These are phyloP conservation scores for Cadophora luteo-olivacea DNA, from an alignment of 2,329 filamentous ascomycete genomes.

Conservation along the genomic window DNA sequence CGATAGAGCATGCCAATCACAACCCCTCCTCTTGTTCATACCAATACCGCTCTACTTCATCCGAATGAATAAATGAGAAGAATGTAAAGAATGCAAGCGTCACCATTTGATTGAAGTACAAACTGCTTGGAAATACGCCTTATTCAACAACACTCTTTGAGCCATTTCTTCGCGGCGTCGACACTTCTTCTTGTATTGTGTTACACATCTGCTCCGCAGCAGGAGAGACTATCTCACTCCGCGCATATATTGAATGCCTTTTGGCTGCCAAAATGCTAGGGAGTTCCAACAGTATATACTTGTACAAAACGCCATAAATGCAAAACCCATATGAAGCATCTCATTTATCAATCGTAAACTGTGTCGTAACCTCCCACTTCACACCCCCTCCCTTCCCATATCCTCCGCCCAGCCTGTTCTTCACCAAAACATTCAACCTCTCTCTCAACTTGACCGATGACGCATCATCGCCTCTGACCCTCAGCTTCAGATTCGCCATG, in stretches of 20 bases:
- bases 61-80: neutral
- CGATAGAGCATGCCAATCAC: neutral
- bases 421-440: conserved; percentile 78
- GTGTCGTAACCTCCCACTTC: conserved; percentile 92
- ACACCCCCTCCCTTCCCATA: conserved; percentile 81
- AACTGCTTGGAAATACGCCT: no score
- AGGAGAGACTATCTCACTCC: neutral
- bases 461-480: conserved; percentile 74
- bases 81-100: neutral
- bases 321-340: neutral
- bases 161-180: no score
- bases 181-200: neutral
- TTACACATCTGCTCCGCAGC: neutral
- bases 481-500: conserved; percentile 91
- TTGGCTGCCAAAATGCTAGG: neutral
- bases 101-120: no score
- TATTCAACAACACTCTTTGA: no score
- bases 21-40: conserved; percentile 15
- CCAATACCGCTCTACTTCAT: neutral
- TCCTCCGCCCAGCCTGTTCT: conserved; percentile 84
- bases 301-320: conserved; percentile 13
- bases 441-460: conserved; percentile 76
- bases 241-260: no score
- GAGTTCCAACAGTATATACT: neutral
- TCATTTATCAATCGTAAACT: conserved; percentile 57